Evolutionary conservation across 345 rosid species (phyloP).

Genomic region (Turnera subulata): DNA sequence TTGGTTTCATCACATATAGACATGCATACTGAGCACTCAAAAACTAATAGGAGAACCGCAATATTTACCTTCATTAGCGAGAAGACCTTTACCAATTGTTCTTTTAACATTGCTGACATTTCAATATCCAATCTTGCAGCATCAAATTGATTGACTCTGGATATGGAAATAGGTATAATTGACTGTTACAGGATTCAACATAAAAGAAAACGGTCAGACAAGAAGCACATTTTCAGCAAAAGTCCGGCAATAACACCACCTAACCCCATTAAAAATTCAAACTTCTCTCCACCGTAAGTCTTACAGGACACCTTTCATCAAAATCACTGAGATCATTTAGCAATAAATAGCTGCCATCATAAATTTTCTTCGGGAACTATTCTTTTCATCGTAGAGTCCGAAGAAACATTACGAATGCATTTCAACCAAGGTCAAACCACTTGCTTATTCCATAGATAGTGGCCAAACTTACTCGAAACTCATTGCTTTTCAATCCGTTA

Average conservation of each 20-base stretch:
- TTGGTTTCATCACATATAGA: background rate
- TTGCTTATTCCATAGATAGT: too few species aligned
- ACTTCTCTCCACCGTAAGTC: too few species aligned
- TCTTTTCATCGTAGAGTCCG: too few species aligned
- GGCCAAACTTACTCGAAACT: too few species aligned
- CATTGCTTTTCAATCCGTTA: too few species aligned
- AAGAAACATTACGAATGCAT: too few species aligned
- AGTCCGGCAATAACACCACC: background rate
- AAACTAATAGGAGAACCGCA: background rate
- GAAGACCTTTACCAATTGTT: slow-evolving; percentile 91
- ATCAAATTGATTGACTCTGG: slow-evolving; percentile 95
- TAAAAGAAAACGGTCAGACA: background rate
- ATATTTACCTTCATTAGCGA: slow-evolving; percentile 74
- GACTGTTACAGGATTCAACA: slow-evolving; percentile 36
- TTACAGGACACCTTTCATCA: too few species aligned
- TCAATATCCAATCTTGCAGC: slow-evolving; percentile 91
- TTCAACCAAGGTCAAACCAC: too few species aligned
- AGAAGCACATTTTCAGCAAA: background rate
- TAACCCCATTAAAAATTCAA: background rate
- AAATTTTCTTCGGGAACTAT: too few species aligned
- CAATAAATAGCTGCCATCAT: too few species aligned
- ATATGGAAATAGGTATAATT: slow-evolving; percentile 57
- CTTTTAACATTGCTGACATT: slow-evolving; percentile 96
- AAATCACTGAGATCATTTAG: too few species aligned
- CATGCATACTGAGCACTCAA: too few species aligned